Conservation (phyloP, 768 basidiomycete species). For the Suillus brevipes region DNA sequence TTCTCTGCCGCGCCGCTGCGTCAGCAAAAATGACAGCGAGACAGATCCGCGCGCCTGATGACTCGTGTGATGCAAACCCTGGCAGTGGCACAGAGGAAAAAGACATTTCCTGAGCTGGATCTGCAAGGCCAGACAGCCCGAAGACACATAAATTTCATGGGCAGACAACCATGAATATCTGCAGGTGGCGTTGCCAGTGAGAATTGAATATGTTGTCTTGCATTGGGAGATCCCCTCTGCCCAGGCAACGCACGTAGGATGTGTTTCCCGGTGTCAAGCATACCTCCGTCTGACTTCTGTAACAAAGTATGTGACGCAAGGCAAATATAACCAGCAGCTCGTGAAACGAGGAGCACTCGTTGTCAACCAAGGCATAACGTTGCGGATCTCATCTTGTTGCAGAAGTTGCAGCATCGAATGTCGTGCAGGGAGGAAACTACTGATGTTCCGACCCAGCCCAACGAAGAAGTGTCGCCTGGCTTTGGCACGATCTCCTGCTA, state of each 20-base stretch:
- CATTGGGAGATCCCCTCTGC: neutral
- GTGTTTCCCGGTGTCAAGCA: neutral
- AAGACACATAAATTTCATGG: neutral
- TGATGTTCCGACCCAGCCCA: neutral
- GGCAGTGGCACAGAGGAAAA: neutral
- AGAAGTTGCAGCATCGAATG: neutral
- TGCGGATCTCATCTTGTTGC: neutral
- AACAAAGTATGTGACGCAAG: neutral
- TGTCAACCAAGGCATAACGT: neutral
- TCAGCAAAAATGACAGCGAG: neutral
- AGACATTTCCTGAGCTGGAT: neutral
- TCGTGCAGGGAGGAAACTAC: neutral
- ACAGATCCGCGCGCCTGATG: neutral
- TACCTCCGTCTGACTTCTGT: neutral
- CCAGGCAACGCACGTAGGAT: neutral
- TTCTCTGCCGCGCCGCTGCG: neutral
- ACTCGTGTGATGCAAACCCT: neutral
- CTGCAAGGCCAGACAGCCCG: neutral
- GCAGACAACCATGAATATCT: neutral
- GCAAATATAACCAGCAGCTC: neutral
- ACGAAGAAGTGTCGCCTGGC: neutral
- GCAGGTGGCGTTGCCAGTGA: neutral
- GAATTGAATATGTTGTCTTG: neutral
- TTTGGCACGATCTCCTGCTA: neutral
- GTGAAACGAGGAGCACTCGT: neutral